These are phyloP conservation scores for Chloris gayana DNA, from an alignment of 176 grass and related monocot genomes.

Conservation along the genomic window DNA sequence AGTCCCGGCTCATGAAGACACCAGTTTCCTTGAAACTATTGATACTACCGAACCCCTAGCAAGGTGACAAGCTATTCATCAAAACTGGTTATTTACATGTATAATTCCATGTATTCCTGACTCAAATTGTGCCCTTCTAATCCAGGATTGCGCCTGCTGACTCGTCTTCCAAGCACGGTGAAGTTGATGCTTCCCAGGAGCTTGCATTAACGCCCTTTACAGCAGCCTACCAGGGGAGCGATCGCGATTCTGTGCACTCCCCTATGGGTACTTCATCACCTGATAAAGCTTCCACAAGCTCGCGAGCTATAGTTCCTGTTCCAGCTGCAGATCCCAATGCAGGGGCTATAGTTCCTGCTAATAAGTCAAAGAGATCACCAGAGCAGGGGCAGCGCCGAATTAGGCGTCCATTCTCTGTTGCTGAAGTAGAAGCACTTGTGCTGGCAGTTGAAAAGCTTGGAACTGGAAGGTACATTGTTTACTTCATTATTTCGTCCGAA, in stretches of 20 bases:
- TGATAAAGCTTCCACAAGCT: conserved; percentile 58
- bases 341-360: conserved; percentile 50
- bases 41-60: conserved; percentile 73
- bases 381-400: conserved; percentile 88
- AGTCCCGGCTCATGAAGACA: conserved; percentile 51
- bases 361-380: conserved; percentile 63
- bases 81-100: conserved; percentile 3
- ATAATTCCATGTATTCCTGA: conserved; percentile 31
- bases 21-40: conserved; percentile 54
- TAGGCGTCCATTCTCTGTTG: conserved; percentile 88
- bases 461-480: conserved; percentile 84
- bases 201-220: conserved; percentile 56
- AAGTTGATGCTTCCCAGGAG: conserved; percentile 52
- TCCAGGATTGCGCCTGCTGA: conserved; percentile 61
- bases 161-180: conserved; percentile 43
- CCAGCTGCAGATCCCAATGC: conserved; percentile 44
- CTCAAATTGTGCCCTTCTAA: not conserved
- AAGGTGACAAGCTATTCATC: conserved; percentile 56
- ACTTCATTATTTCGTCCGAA: conserved; percentile 5
- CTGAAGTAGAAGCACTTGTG: conserved; percentile 96
- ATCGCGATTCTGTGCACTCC: conserved; percentile 70
- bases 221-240: conserved; percentile 67
- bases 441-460: conserved; percentile 96
- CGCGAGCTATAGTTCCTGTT: conserved; percentile 55
- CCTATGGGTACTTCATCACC: conserved; percentile 54